Percentiles rank a stretch among this genome's conserved stretches.
Evolutionary conservation across 176 grass and related monocot species (phyloP).

Genomic region (Poa annua): DNA sequence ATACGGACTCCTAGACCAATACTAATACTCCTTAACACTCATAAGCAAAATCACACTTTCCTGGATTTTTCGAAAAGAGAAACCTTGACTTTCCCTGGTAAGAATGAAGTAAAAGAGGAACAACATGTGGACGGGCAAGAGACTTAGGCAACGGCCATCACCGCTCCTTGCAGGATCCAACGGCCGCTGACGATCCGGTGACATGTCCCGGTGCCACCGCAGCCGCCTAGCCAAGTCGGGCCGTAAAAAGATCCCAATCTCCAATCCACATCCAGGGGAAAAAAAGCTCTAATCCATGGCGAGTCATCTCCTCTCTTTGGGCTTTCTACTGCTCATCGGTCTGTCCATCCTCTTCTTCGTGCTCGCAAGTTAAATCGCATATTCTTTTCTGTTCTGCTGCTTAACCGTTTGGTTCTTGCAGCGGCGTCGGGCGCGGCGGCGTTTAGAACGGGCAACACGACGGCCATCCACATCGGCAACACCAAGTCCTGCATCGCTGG

Average conservation of each 20-base stretch:
- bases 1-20: too few relatives aligned
- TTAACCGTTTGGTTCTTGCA: background rate
- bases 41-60: too few relatives aligned
- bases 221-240: background rate
- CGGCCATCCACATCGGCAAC: slow-evolving; percentile 22
- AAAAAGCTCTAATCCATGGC: background rate
- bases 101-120: too few relatives aligned
- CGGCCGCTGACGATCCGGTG: background rate
- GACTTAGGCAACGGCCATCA: background rate
- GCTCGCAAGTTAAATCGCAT: background rate
- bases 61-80: too few relatives aligned
- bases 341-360: background rate
- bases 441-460: background rate
- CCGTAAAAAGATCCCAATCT: background rate
- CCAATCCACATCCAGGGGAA: background rate
- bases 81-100: too few relatives aligned
- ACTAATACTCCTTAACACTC: too few relatives aligned
- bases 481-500: slow-evolving; percentile 21
- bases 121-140: too few relatives aligned
- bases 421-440: background rate
- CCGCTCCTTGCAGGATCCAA: background rate
- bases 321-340: slow-evolving; percentile 2
- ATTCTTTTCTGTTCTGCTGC: background rate
- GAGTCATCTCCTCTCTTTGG: background rate
- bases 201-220: background rate